Evolutionary conservation across 257 asterid species (phyloP).

Genomic region (Solanum piurae): DNA sequence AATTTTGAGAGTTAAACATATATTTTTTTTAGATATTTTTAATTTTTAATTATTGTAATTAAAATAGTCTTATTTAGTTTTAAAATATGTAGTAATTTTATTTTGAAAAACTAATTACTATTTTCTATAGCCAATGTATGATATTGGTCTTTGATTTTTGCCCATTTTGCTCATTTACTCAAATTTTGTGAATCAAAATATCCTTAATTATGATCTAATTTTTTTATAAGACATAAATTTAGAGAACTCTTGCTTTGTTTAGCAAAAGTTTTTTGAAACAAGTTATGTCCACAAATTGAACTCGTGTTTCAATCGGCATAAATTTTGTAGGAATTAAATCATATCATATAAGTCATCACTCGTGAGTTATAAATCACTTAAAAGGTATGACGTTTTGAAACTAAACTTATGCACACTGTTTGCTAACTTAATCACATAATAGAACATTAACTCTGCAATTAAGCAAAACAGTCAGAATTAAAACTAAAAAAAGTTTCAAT

Average conservation of each 20-base stretch:
- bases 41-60: no score
- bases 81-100: not conserved
- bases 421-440: not conserved
- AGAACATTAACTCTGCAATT: not conserved
- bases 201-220: no score
- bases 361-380: not conserved
- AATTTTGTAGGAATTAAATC: rapidly evolving
- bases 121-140: not conserved
- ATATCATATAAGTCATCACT: no score
- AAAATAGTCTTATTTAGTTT: no score
- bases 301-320: rapidly evolving
- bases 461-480: not conserved
- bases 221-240: not conserved
- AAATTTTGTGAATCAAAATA: no score
- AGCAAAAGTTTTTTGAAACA: no score
- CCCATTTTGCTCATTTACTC: not conserved
- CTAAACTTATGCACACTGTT: not conserved
- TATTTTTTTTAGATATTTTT: no score
- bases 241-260: not conserved
- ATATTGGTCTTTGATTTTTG: not conserved
- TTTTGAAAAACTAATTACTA: no score
- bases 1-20: not conserved
- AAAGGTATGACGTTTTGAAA: not conserved
- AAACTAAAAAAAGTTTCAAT: not conserved
- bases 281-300: rapidly evolving